Evolutionary conservation across 2,329 filamentous ascomycete species (phyloP), one percentile per base, ranked within the genome.

Genomic region (Apiospora hydei): DNA sequence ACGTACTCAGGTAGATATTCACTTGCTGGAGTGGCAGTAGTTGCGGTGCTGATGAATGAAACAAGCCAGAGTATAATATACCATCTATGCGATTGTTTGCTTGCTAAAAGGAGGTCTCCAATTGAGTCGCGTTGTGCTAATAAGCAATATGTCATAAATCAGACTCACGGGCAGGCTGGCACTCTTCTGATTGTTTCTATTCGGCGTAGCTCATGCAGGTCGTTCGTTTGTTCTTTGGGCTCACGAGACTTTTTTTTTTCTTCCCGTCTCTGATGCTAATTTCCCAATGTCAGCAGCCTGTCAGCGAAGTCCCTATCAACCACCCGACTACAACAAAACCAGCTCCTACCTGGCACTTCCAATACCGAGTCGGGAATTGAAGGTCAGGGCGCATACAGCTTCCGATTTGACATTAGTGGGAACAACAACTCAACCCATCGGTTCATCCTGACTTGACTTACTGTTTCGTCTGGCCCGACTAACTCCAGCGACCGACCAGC

Each of bases 361-460:
- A 38, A 38, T 38, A 61, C 57, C 21, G 34, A 41, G 34, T n/a
- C 10, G 10, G 13, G 41, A 43, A 14, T 43, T 10, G 34, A 8
- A 7, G 34, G 16, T 21, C 26, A 64, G 11, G 57, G 18, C 57
- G 34, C 34, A 38, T 64, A 41, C 57, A 64, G 57, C 18, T 64
- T 38, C 30, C 57, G 34, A 38, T 38, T 38, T 6, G 34, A 64
- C 11, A 41, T 41, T 64, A 64, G 57, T 64, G 57, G 57, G 57
- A 64, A 64, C 57, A 64, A 64, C 57, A 64, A n/a, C 30, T 64
- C 21, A 64, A 64, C 18, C 57, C 10, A 41, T 64, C 57, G 18
- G 57, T 64, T 64, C 57, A 41, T 64, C 57, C 57, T 64, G 21
- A 64, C 57, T 64, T 64, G 21, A 64, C 57, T 64, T 64, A 64